Evolutionary conservation across 805 yeast species (phyloP), one percentile per base, ranked within the genome.

Genomic region (Zygoascus flipseniorum): DNA sequence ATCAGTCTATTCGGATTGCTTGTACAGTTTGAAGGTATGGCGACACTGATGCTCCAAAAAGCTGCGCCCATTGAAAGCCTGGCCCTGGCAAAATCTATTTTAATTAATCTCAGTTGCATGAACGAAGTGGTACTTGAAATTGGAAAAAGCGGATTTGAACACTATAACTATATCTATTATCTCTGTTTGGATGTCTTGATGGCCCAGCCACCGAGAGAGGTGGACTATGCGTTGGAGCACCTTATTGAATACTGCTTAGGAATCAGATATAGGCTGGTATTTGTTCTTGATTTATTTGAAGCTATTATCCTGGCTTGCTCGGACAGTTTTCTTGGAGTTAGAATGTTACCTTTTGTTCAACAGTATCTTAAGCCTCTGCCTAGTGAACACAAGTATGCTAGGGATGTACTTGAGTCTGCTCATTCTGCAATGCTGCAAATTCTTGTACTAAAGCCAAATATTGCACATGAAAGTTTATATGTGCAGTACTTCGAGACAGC

Each of bases 81-180:
- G 43, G 16, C 53, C 26, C 47, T 62, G 11, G 58, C 63, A 4
- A 31, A 52, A 48, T 55, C 51, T 23, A 60, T 60, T 11, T 26
- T 66, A 31, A 51, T 56, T 31, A 47, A 47, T 3, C 56, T 66
- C 9, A 56, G 54, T 43, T 54, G 57, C 14, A 35, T 61, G 10
- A 60, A 65, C 50, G 65, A 63, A 41, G 54, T 65, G 10, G 60
- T 66, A 10, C 50, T 54, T 8, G 53, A 58, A 11, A 53, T 66
- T 35, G 69, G 69, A 0, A 48, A 56, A 11, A 60, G 55, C 2
- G 67, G 65, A 13, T 65, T 66, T 48, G 57, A 59, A 5, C 73
- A 79, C 11, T 84, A 80, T 64, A 81, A 81, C 59, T 83, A 80
- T 63, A 79, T 81, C 14, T 79, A 79, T 57, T 70, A 75, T 44